A percentile compares a stretch with the other conserved stretches of the same genome.
Conservation (phyloP, 306 rosid species). For the Castanea crenata region DNA sequence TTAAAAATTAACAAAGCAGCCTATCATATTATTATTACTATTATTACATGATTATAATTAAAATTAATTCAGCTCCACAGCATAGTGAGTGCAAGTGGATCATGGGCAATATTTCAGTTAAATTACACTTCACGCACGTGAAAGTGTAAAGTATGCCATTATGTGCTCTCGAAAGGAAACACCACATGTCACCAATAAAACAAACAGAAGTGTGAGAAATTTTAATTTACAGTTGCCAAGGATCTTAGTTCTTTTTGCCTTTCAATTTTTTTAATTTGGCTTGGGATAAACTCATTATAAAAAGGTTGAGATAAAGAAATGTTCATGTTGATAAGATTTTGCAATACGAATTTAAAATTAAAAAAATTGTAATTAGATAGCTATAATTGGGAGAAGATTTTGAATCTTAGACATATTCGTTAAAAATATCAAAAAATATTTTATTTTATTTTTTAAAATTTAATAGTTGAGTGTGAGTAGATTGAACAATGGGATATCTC, state of each 20-base stretch:
- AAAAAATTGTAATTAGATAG: too few relatives aligned
- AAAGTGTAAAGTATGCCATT: neutral
- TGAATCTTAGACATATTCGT: too few relatives aligned
- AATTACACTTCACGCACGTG: neutral
- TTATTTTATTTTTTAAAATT: too few relatives aligned
- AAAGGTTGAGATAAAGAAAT: too few relatives aligned
- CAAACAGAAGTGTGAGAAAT: neutral
- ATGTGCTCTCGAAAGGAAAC: neutral
- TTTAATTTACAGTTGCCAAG: neutral
- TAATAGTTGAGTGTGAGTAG: too few relatives aligned
- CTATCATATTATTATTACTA: too few relatives aligned
- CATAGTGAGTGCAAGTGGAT: conserved; percentile 1
- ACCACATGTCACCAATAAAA: neutral
- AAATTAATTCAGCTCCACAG: neutral
- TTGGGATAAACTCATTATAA: neutral
- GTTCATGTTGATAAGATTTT: neutral
- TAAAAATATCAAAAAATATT: too few relatives aligned
- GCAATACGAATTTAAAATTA: too few relatives aligned
- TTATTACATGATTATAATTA: neutral
- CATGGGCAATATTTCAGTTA: neutral
- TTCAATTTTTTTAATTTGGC: neutral
- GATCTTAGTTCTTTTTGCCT: neutral
- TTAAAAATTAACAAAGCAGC: too few relatives aligned
- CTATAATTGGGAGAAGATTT: too few relatives aligned
- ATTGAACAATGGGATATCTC: too few relatives aligned